Evolutionary conservation across 768 basidiomycete genomes (phyloP), one percentile per base, ranked within the genome.

Genomic region (Leccinum sublutescens): DNA sequence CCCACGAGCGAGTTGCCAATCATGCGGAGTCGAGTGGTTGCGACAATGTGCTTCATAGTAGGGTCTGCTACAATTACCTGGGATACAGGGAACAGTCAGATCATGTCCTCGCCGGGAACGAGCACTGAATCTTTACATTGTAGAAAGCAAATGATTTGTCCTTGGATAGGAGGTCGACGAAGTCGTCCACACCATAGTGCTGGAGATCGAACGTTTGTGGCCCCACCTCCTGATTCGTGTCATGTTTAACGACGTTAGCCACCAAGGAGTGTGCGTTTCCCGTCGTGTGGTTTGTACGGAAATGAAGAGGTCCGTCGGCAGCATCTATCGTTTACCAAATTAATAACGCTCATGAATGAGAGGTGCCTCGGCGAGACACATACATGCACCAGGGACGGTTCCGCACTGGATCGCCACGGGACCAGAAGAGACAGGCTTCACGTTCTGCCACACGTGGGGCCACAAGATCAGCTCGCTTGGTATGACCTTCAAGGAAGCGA

Each of bases 241-340:
- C 14, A 17, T 33, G 27, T 19, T 59, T 49, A 12, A 61, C 53
- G 1, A 62, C 45, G 19, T 61, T 27, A 12, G 59, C 59, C 17
- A 62, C 49, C 59, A 62, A 56, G 17, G 62, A 56, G 34, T 51
- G 47, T 36, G 55, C 15, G 6, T 47, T 50, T 43, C 59, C 55
- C 2, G 49, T 43, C 19, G 27, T 29, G 21, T 62, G 55, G 2
- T 55, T 33, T 23, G 62, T 59, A n/a, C 62, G 55, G 47, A 62
- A 61, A 17, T 27, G 47, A 3, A 62, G 4, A 33, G 36, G 59
- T 7, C 40, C 7, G 3, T 33, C 36, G 17, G 38, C 45, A 36
- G 51, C 59, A 6, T 47, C 62, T 62, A 36, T 50, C 17, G 45
- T 36, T 34, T 19, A 17, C 11, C 3, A 45, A 31, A 45, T 60